Base-by-base conservation (phyloP, 495 filamentous ascomycete genomes). In the Penicillium cataractarum region DNA sequence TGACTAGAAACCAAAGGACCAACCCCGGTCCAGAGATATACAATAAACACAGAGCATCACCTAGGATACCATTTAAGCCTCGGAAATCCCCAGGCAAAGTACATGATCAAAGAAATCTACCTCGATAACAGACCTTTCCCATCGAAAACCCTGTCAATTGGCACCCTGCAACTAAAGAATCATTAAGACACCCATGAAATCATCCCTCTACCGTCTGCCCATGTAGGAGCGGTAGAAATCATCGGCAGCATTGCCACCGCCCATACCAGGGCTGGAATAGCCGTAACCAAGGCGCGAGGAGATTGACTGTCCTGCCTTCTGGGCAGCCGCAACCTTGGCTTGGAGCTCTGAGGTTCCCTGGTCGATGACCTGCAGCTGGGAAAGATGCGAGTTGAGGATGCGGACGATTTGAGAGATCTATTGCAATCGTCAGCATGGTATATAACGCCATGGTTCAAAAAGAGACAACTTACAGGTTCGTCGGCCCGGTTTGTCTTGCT, bases 391-490 rank as follows among this genome's bases (percentile, higher is more conserved):
- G 73, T 99, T 99, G 58, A 99, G 87, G 44, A 99, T 92, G 55
- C 88, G 88, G 51, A 99, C 92, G 66, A 99, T 96, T 72, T 95
- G 90, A 31, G 91, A 93, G 67, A 99, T 84, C 92, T 97, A 64
- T 51, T 67, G 19, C 6, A 29, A 46, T 3, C 19, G 58, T 65
- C 50, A 71, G 65, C 37, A 56, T 37, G 21, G 46, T 5, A 19
- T 13, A 17, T 17, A 33, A 40, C 7, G 31, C 13, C 2, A 50
- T 50, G 33, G 17, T 15, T 15, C 35, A 52, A 63, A 48, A 62
- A 57, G 32, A 40, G 4, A 10, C 13, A 26, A 86, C 92, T 74
- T 86, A 97, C 93, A 66, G 93, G 94, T 80, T 97, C 94, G 75
- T 97, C 92, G 44, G 90, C 82, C 74, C 92, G 94, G 76, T 82